phyloP scores from a whole-genome alignment of 257 asterid species.

The Plantago ovata region DNA sequence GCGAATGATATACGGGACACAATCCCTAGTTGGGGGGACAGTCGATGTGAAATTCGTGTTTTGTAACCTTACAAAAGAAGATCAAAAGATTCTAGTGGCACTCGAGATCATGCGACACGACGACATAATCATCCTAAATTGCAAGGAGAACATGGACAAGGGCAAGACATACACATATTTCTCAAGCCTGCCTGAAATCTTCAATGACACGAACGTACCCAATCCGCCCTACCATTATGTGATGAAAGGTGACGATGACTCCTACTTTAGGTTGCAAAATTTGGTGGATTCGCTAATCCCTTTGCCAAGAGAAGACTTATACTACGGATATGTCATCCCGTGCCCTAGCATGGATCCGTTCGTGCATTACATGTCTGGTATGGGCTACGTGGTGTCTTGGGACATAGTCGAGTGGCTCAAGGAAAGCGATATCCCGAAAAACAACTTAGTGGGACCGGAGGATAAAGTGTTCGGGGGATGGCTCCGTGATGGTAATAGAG shows the following conservation, averaged over 20 bases:
- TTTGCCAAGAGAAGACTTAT: slow-evolving; percentile 63
- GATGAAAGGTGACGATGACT: slow-evolving; percentile 81
- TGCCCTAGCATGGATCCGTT: slow-evolving; percentile 91
- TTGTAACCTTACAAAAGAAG: slow-evolving; percentile 92
- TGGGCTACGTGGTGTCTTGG: slow-evolving; percentile 95
- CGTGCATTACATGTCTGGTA: slow-evolving; percentile 91
- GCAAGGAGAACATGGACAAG: slow-evolving; percentile 81
- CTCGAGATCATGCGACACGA: slow-evolving; percentile 78
- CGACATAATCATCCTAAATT: slow-evolving; percentile 77
- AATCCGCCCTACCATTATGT: slow-evolving; percentile 83
- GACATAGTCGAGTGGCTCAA: slow-evolving; percentile 80
- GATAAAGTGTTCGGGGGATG: slow-evolving; percentile 78
- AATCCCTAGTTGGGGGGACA: slow-evolving; percentile 39
- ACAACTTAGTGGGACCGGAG: slow-evolving; percentile 67
- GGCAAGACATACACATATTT: slow-evolving; percentile 87
- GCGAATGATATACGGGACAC: slow-evolving; percentile 80
- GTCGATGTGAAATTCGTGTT: slow-evolving; percentile 77
- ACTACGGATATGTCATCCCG: slow-evolving; percentile 85
- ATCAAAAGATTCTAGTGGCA: slow-evolving; percentile 68
- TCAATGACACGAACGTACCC: slow-evolving; percentile 23
- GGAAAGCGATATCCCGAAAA: slow-evolving; percentile 63
- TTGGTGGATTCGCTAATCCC: slow-evolving; percentile 53
- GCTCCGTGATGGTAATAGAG: slow-evolving; percentile 70
- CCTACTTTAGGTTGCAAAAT: slow-evolving; percentile 56
- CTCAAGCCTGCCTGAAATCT: slow-evolving; percentile 67